These are phyloP conservation scores for Xylaria intraflava DNA, from an alignment of 495 filamentous ascomycete species.

Conservation along the genomic window DNA sequence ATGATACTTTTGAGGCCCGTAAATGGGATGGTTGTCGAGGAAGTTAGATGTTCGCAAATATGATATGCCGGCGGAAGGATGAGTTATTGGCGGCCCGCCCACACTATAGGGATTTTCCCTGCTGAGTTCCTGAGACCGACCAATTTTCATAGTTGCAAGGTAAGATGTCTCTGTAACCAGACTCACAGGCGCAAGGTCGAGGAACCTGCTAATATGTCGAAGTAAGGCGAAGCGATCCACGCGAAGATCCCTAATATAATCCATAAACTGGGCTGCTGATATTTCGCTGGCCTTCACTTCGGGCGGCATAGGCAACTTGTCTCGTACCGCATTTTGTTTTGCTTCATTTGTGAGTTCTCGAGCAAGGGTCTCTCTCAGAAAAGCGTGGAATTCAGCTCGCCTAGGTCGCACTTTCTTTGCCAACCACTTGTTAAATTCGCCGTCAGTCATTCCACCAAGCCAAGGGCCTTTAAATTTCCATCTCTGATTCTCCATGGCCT, in stretches of 20 bases:
- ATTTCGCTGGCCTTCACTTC: slow-evolving; percentile 35
- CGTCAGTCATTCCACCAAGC: slow-evolving; percentile 66
- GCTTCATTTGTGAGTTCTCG: slow-evolving; percentile 45
- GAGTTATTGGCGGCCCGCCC: slow-evolving; percentile 68
- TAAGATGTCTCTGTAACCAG: not conserved
- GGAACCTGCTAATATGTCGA: slow-evolving; percentile 46
- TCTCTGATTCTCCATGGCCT: slow-evolving; percentile 33
- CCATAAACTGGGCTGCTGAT: slow-evolving; percentile 53
- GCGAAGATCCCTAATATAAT: slow-evolving; percentile 56
- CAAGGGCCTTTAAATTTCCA: slow-evolving; percentile 82
- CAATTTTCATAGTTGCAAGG: slow-evolving; percentile 13
- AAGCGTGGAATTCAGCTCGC: slow-evolving; percentile 56
- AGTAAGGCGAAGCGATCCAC: slow-evolving; percentile 41
- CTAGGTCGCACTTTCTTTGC: slow-evolving; percentile 52
- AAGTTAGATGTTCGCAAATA: slow-evolving; percentile 68
- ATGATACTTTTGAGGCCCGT: slow-evolving; percentile 63
- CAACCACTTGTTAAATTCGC: slow-evolving; percentile 63
- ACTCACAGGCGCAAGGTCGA: slow-evolving; percentile 44
- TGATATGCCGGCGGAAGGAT: slow-evolving; percentile 84
- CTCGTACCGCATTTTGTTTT: slow-evolving; percentile 27
- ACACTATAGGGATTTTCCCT: slow-evolving; percentile 46
- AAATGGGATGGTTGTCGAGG: slow-evolving; percentile 71
- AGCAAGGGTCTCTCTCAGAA: slow-evolving; percentile 45
- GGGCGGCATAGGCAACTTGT: slow-evolving; percentile 12
- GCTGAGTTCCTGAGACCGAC: slow-evolving; percentile 12